Evolutionary conservation across 1,139 yeast genomes (phyloP), one percentile per base, ranked within the genome.

Genomic region (Scheffersomyces quercinus): DNA sequence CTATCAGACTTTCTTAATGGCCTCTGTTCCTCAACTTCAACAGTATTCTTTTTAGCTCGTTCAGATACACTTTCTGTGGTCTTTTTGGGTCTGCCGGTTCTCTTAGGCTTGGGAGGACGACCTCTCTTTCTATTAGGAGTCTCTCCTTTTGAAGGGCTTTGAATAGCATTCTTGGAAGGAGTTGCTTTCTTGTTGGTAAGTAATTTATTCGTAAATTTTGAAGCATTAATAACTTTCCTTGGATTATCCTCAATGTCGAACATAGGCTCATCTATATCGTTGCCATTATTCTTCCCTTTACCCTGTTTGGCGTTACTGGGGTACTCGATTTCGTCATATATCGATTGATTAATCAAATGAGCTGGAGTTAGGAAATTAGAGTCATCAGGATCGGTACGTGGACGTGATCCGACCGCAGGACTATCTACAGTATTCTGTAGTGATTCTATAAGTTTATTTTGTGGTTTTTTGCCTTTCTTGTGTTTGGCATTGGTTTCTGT

Each of bases 1-100:
- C 51, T 28, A 45, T 47, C 13, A 50, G 53, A 12, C 48, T 38
- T 11, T 51, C 54, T 14, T 20, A 20, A 20, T 3, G 26, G 26
- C 26, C 26, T 6, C 8, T 20, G 7, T 20, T 20, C 26, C 3
- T 20, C 26, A 2, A 20, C 7, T 20, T 20, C 8, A 20, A 20
- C 24, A 5, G 24, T 4, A 6, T 20, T 20, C 8, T 20, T 20
- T 6, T 20, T 3, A 4, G 6, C 24, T 4, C 8, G 24, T 6
- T 20, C 8, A 6, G 26, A 20, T 5, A 3, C 8, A 20, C 8
- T 20, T 20, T 20, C 9, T 20, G 8, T 6, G 3, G 26, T 6
- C 26, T 20, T 20, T 20, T 20, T 20, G 26, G 26, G 26, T 20
- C 26, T 20, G 3, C 43, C 36, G 20, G 44, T 44, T 28, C 45